Evolutionary conservation across 192 early-diverging fungal genomes (phyloP).

Genomic region (Phycomyces blakesleeanus): DNA sequence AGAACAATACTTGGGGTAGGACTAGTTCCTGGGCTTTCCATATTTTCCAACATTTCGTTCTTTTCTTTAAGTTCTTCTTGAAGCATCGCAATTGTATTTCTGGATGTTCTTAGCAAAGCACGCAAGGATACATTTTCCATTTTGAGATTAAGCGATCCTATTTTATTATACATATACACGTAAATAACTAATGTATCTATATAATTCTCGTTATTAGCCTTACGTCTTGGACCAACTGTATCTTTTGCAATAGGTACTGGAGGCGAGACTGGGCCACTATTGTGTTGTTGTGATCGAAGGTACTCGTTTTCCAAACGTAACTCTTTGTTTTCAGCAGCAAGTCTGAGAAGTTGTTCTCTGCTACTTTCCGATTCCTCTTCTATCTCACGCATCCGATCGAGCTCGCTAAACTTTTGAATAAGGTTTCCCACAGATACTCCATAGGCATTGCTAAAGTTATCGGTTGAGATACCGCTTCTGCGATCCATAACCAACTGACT

Average conservation of each 20-base stretch:
- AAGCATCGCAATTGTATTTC: conserved; percentile 67
- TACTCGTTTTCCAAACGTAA: conserved; percentile 33
- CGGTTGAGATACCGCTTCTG: conserved; percentile 33
- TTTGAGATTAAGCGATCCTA: conserved; percentile 9
- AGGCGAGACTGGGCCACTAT: not conserved
- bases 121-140: conserved; percentile 36
- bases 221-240: not conserved
- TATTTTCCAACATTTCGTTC: not conserved
- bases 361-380: conserved; percentile 60
- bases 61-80: conserved; percentile 65
- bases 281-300: not conserved
- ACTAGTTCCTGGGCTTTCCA: not conserved
- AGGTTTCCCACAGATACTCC: conserved; percentile 68
- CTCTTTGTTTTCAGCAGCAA: conserved; percentile 59
- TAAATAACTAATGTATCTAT: no score
- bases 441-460: conserved; percentile 54
- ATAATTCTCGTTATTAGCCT: no score
- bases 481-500: conserved; percentile 76
- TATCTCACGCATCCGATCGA: conserved; percentile 66
- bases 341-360: conserved; percentile 53
- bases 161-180: not conserved
- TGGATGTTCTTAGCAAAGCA: conserved; percentile 58
- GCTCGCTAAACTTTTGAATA: conserved; percentile 70
- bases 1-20: conserved; percentile 16
- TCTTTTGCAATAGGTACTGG: not conserved